A percentile compares a stretch with the other conserved stretches of the same genome.
phyloP scores from a whole-genome alignment of 148 eudicot species.

The Amaranthus hypochondriacus region DNA sequence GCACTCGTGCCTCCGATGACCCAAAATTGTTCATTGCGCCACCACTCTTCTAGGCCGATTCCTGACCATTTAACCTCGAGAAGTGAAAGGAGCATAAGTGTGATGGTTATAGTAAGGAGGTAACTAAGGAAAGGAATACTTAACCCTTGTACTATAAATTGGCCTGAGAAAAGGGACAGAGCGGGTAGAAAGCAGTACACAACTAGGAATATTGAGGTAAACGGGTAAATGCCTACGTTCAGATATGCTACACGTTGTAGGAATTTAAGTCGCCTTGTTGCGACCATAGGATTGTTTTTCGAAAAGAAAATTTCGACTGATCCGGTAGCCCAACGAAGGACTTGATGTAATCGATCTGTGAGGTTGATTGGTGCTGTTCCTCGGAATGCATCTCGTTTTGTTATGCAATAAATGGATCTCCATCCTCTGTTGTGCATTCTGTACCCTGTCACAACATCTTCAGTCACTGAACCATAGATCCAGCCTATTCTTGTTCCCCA shows the following conservation, averaged over 20 bases:
- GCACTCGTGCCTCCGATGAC: slow-evolving; percentile 85
- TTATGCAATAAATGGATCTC: slow-evolving; percentile 85
- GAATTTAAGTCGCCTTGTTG: slow-evolving; percentile 71
- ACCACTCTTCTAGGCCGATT: slow-evolving; percentile 77
- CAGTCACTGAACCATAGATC: slow-evolving; percentile 93
- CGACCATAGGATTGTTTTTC: slow-evolving; percentile 61
- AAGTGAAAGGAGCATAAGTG: slow-evolving; percentile 54
- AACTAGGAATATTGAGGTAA: slow-evolving; percentile 77
- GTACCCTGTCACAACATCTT: slow-evolving; percentile 90
- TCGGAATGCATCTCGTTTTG: slow-evolving; percentile 82
- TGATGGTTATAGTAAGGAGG: slow-evolving; percentile 49
- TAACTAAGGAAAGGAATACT: slow-evolving; percentile 46
- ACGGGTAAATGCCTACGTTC: slow-evolving; percentile 85
- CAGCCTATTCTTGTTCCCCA: slow-evolving; percentile 93
- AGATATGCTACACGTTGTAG: slow-evolving; percentile 75
- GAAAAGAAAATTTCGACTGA: slow-evolving; percentile 92
- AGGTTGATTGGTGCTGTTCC: slow-evolving; percentile 93
- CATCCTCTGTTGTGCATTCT: slow-evolving; percentile 96
- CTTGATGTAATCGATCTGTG: slow-evolving; percentile 87
- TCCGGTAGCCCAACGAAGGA: slow-evolving; percentile 92
- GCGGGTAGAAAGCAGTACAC: slow-evolving; percentile 79
- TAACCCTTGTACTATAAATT: slow-evolving; percentile 66
- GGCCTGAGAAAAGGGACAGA: slow-evolving; percentile 68
- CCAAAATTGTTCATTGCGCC: slow-evolving; percentile 96
- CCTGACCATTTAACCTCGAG: slow-evolving; percentile 94